Percentiles rank a stretch among this genome's conserved stretches.
phyloP scores from a whole-genome alignment of 768 basidiomycete species.

The Crassisporium funariophilum region DNA sequence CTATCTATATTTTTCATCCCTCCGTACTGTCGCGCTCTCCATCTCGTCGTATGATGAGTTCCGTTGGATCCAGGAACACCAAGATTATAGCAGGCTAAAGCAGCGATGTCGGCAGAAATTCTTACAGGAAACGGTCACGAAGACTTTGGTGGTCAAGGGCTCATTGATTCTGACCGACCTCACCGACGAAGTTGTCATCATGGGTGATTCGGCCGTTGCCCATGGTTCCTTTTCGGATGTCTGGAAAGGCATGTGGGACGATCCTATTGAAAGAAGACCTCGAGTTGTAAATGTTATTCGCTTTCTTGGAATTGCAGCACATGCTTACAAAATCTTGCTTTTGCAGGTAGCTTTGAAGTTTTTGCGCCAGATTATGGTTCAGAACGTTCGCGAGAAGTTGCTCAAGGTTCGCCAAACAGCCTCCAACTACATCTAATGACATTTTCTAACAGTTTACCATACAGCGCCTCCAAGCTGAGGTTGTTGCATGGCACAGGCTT shows the following conservation, averaged over 20 bases:
- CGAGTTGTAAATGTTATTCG: slow-evolving; percentile 29
- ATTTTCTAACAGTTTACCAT: neutral
- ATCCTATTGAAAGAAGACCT: slow-evolving; percentile 41
- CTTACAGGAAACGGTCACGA: slow-evolving; percentile 54
- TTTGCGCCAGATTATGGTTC: slow-evolving; percentile 52
- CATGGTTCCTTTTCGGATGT: slow-evolving; percentile 64
- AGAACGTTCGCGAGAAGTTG: slow-evolving; percentile 53
- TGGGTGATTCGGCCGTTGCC: slow-evolving; percentile 49
- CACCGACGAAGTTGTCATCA: slow-evolving; percentile 53
- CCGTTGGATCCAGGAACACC: slow-evolving; percentile 54
- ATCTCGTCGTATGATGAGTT: slow-evolving; percentile 60
- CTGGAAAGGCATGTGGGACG: slow-evolving; percentile 60
- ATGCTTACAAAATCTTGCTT: slow-evolving; percentile 3
- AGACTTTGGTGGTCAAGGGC: slow-evolving; percentile 54
- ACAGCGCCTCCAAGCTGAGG: slow-evolving; percentile 58
- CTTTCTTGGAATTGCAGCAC: neutral
- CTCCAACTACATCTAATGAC: neutral
- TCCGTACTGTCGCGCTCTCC: slow-evolving; percentile 52
- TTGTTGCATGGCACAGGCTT: slow-evolving; percentile 58
- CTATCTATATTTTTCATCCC: slow-evolving; percentile 53
- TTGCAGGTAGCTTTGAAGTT: slow-evolving; percentile 59
- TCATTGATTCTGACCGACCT: slow-evolving; percentile 52
- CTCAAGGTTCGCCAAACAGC: slow-evolving; percentile 39
- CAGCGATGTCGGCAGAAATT: slow-evolving; percentile 61
- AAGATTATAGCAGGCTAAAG: slow-evolving; percentile 57